phyloP scores from a whole-genome alignment of 352 stramenopile genomes.

The Albugo laibachii region DNA sequence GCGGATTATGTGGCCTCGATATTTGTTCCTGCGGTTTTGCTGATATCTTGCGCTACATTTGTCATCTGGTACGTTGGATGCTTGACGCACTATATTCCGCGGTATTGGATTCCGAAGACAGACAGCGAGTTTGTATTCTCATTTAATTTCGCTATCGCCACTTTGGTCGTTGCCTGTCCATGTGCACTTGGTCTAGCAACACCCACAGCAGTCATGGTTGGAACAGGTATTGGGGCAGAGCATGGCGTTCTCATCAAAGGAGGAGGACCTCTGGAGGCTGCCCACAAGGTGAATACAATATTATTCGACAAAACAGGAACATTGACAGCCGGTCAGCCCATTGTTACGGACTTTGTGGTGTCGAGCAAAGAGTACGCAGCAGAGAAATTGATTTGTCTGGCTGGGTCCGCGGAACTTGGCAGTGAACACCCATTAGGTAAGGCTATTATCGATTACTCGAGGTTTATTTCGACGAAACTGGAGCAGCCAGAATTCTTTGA shows the following conservation, averaged over 20 bases:
- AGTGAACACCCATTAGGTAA: slow-evolving; percentile 90
- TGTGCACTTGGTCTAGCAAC: slow-evolving; percentile 97
- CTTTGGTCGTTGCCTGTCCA: slow-evolving; percentile 96
- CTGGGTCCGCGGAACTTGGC: slow-evolving; percentile 82
- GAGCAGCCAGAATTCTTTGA: slow-evolving; percentile 62
- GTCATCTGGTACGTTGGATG: slow-evolving; percentile 85
- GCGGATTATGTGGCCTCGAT: slow-evolving; percentile 90
- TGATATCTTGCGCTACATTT: slow-evolving; percentile 88
- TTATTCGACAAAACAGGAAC: slow-evolving; percentile 99
- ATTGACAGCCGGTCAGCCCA: slow-evolving; percentile 84
- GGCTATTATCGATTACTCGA: slow-evolving; percentile 83
- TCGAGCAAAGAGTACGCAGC: slow-evolving; percentile 58
- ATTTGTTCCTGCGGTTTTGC: slow-evolving; percentile 91
- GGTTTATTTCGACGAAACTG: slow-evolving; percentile 54
- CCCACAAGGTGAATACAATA: slow-evolving; percentile 86
- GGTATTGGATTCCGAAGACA: slow-evolving; percentile 38
- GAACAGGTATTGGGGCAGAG: slow-evolving; percentile 90
- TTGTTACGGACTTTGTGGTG: slow-evolving; percentile 73
- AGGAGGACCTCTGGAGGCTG: slow-evolving; percentile 82
- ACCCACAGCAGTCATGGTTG: slow-evolving; percentile 96
- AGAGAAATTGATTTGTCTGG: slow-evolving; percentile 67
- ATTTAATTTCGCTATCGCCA: slow-evolving; percentile 95
- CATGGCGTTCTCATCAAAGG: slow-evolving; percentile 98
- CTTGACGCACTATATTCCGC: slow-evolving; percentile 29
- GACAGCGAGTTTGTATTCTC: slow-evolving; percentile 82